These are phyloP conservation scores for Oryza glaberrima DNA, from an alignment of 176 grass and related monocot genomes.

Conservation along the genomic window DNA sequence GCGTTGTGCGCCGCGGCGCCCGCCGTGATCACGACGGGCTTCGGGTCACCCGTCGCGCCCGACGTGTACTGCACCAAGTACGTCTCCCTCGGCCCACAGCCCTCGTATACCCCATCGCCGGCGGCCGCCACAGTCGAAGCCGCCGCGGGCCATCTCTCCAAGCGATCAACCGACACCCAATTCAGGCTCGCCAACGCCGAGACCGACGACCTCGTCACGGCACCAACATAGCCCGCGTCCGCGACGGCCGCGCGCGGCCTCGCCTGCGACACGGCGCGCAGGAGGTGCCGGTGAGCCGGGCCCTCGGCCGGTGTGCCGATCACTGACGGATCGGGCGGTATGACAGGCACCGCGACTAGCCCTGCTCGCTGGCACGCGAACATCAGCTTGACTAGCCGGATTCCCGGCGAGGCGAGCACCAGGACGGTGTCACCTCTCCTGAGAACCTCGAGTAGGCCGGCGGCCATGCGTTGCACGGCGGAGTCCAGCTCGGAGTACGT, in stretches of 20 bases:
- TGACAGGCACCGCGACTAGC: conserved; percentile 46
- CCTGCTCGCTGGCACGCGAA: conserved; percentile 61
- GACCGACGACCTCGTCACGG: conserved; percentile 1
- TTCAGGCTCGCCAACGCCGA: conserved; percentile 22
- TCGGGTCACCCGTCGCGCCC: conserved; percentile 52
- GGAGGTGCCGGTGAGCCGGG: conserved; percentile 34
- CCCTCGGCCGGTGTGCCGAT: background rate
- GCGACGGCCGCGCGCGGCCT: conserved; percentile 44
- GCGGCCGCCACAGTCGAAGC: background rate
- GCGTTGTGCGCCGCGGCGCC: conserved; percentile 63
- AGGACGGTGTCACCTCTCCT: conserved; percentile 48
- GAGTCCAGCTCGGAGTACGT: conserved; percentile 51
- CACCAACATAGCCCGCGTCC: conserved; percentile 31
- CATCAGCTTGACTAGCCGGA: conserved; percentile 50
- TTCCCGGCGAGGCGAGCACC: conserved; percentile 44
- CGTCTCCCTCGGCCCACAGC: conserved; percentile 41
- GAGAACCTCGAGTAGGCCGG: conserved; percentile 29
- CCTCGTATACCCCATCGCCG: background rate
- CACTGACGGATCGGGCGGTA: conserved; percentile 42
- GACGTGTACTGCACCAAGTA: conserved; percentile 73
- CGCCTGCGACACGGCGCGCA: conserved; percentile 50
- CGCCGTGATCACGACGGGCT: conserved; percentile 51
- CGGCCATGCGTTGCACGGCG: conserved; percentile 40
- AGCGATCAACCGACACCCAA: conserved; percentile 37
- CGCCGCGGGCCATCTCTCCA: background rate